Evolutionary conservation across 139 green algal genomes (phyloP).

Genomic region (Closterium sp.): DNA sequence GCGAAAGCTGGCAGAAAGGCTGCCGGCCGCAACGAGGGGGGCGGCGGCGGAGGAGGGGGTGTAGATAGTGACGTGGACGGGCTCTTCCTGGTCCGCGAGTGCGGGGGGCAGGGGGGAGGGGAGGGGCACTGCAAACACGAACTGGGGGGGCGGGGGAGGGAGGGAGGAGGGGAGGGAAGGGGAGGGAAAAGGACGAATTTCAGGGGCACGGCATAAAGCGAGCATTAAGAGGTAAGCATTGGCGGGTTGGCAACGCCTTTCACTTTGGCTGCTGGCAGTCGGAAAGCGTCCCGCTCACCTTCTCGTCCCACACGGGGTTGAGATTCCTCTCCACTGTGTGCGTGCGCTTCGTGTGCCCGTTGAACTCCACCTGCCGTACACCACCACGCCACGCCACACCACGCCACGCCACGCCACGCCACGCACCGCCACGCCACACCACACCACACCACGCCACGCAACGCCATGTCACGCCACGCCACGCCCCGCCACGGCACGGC

Average conservation of each 20-base stretch:
- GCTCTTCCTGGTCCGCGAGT: neutral
- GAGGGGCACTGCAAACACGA: neutral
- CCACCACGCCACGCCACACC: neutral
- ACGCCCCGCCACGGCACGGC: too few relatives aligned
- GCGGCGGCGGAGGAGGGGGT: neutral
- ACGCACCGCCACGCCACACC: neutral
- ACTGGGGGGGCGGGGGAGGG: neutral
- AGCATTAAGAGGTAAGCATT: too few relatives aligned
- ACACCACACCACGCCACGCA: too few relatives aligned
- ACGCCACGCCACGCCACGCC: neutral
- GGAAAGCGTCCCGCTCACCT: too few relatives aligned
- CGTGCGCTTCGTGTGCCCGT: constrained; percentile 11
- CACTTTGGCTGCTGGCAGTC: too few relatives aligned
- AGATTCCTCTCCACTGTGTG: neutral
- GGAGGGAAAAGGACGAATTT: neutral
- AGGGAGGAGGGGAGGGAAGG: neutral
- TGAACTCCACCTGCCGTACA: constrained; percentile 14
- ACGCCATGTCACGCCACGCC: too few relatives aligned
- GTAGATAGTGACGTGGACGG: constrained; percentile 2
- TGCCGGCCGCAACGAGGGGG: neutral
- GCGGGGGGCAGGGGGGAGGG: neutral
- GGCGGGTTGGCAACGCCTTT: too few relatives aligned
- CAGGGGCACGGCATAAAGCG: too few relatives aligned
- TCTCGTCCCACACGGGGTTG: constrained; percentile 12
- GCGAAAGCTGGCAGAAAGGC: neutral